Evolutionary conservation across 495 filamentous ascomycete genomes (phyloP).

Genomic region (Penicillium mononematosum): DNA sequence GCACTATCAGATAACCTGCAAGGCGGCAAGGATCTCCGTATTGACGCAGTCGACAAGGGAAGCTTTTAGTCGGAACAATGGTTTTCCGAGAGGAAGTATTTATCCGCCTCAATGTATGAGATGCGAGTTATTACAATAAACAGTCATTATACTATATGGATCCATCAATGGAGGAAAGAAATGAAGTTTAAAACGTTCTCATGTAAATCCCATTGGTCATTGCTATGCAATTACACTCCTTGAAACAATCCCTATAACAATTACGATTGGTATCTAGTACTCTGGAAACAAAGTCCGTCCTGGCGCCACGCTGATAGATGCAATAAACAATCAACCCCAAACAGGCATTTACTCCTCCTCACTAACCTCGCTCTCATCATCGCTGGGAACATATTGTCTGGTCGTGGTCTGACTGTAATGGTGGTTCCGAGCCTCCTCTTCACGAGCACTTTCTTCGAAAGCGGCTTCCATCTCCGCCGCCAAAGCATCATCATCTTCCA

Average conservation of each 20-base stretch:
- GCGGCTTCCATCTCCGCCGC: conserved; percentile 51
- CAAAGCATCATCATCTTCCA: conserved; percentile 44
- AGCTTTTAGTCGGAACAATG: conserved; percentile 5
- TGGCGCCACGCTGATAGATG: conserved; percentile 15
- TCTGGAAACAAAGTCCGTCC: conserved; percentile 7
- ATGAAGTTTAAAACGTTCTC: too few species aligned
- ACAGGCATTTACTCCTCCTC: conserved; percentile 43
- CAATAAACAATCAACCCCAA: conserved; percentile 9
- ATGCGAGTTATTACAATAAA: not conserved
- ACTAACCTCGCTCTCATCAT: conserved; percentile 52
- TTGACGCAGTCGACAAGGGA: not conserved
- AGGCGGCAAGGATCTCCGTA: not conserved
- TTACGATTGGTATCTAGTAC: conserved; percentile 11
- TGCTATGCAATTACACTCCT: not conserved
- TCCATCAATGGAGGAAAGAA: not conserved
- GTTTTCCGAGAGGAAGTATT: not conserved
- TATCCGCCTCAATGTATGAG: not conserved
- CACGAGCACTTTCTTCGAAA: conserved; percentile 44
- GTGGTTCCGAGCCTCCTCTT: conserved; percentile 39
- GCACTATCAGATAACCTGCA: not conserved
- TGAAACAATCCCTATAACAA: conserved; percentile 8
- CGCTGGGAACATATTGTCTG: conserved; percentile 41
- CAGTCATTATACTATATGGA: not conserved
- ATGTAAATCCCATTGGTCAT: not conserved
- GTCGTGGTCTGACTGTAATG: conserved; percentile 31